phyloP scores from a whole-genome alignment of 495 filamentous ascomycete species.

The Amphirosellinia nigrospora region DNA sequence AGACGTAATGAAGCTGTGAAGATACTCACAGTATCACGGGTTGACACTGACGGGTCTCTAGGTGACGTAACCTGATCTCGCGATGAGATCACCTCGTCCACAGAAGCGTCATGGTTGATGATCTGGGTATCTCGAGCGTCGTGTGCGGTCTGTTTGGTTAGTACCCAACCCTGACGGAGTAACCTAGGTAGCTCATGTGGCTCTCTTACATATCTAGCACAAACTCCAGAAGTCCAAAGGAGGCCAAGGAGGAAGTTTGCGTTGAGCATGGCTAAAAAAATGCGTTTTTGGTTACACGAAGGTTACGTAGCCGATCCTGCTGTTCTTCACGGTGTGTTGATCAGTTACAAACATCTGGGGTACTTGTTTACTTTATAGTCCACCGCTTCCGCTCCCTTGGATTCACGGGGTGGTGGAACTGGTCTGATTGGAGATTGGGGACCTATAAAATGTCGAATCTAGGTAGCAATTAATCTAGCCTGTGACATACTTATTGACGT shows the following conservation, averaged over 20 bases:
- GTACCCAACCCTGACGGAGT: not conserved
- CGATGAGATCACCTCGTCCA: not conserved
- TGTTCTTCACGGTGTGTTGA: no score
- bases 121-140: no score
- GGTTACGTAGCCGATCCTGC: not conserved
- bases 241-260: not conserved
- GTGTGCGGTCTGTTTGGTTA: not conserved
- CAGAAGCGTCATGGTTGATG: not conserved
- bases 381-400: not conserved
- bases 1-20: not conserved
- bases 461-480: not conserved
- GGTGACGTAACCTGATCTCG: not conserved
- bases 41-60: not conserved
- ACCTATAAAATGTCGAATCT: not conserved
- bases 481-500: not conserved
- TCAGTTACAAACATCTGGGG: not conserved
- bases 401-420: not conserved
- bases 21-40: conserved; percentile 21
- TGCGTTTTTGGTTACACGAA: not conserved
- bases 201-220: conserved; percentile 18
- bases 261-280: conserved; percentile 10
- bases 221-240: not conserved
- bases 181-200: not conserved
- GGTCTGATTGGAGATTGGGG: not conserved
- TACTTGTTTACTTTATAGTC: conserved; percentile 3